These are phyloP conservation scores for Quercus bicolor DNA, from an alignment of 306 rosid species.

Conservation along the genomic window DNA sequence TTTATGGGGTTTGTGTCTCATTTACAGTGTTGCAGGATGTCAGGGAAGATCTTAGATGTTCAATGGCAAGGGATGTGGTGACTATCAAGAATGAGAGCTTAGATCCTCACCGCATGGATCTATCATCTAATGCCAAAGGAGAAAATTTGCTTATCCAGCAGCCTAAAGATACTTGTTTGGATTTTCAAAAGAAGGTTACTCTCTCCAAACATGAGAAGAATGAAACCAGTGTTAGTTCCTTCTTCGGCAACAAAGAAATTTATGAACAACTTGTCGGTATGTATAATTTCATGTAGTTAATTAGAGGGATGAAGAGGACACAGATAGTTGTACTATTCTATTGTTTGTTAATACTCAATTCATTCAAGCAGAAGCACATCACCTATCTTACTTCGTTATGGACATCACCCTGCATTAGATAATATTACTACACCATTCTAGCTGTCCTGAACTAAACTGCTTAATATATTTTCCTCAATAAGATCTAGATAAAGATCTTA, in stretches of 20 bases:
- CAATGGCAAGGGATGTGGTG: slow-evolving; percentile 82
- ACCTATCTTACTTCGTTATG: too few relatives aligned
- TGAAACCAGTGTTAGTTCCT: slow-evolving; percentile 28
- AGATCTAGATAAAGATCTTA: background rate
- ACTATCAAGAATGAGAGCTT: slow-evolving; percentile 79
- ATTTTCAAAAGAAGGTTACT: slow-evolving; percentile 92
- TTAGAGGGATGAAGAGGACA: background rate
- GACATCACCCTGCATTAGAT: background rate
- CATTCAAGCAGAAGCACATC: background rate
- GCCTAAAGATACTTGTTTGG: slow-evolving; percentile 49
- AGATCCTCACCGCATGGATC: slow-evolving; percentile 30
- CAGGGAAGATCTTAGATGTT: slow-evolving; percentile 78
- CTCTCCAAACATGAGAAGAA: slow-evolving; percentile 59
- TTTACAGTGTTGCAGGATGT: slow-evolving; percentile 47
- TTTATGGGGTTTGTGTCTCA: slow-evolving; percentile 9
- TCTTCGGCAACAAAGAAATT: slow-evolving; percentile 51
- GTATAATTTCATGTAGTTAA: slow-evolving; percentile 17
- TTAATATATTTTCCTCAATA: background rate
- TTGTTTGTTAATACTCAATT: background rate
- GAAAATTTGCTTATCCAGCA: slow-evolving; percentile 20
- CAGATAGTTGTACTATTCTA: background rate
- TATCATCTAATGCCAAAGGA: slow-evolving; percentile 30
- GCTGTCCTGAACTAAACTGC: background rate
- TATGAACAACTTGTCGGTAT: slow-evolving; percentile 60
- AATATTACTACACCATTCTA: background rate